These are phyloP conservation scores for Pseudogymnoascus destructans DNA, from an alignment of 2,329 filamentous ascomycete species.

Conservation along the genomic window DNA sequence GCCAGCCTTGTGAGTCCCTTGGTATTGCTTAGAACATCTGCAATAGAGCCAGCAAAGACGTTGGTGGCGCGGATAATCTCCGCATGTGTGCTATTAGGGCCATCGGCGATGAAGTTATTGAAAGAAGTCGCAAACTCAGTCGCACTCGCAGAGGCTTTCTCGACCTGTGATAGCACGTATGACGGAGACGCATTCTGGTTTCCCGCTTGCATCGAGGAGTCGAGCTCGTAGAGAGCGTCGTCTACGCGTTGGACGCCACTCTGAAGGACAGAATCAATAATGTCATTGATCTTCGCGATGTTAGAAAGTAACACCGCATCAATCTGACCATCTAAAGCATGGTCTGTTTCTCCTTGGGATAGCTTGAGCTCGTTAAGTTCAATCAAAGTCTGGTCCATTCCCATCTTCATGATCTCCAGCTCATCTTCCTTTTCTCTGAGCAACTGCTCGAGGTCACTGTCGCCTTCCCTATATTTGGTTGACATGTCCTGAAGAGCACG, in stretches of 20 bases:
- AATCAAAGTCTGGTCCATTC: constrained; percentile 90
- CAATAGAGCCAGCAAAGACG: constrained; percentile 76
- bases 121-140: constrained; percentile 97
- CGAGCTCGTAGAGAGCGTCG: constrained; percentile 90
- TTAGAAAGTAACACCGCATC: constrained; percentile 79
- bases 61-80: constrained; percentile 91
- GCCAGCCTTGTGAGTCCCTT: constrained; percentile 90
- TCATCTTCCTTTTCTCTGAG: constrained; percentile 94
- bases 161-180: constrained; percentile 90
- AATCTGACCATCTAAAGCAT: constrained; percentile 77
- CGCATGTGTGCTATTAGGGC: constrained; percentile 75
- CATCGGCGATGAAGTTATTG: constrained; percentile 97
- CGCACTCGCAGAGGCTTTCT: constrained; percentile 86
- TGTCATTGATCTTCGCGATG: constrained; percentile 87
- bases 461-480: constrained; percentile 63
- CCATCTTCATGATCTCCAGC: constrained; percentile 93
- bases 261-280: constrained; percentile 93
- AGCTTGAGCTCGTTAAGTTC: constrained; percentile 80
- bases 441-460: constrained; percentile 71
- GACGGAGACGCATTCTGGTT: constrained; percentile 95
- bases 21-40: constrained; percentile 89
- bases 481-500: constrained; percentile 75
- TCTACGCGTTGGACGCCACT: constrained; percentile 87
- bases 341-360: constrained; percentile 61
- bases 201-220: constrained; percentile 95